These are phyloP conservation scores for Microthyrium microscopicum DNA, from an alignment of 2,329 filamentous ascomycete species.

Conservation along the genomic window DNA sequence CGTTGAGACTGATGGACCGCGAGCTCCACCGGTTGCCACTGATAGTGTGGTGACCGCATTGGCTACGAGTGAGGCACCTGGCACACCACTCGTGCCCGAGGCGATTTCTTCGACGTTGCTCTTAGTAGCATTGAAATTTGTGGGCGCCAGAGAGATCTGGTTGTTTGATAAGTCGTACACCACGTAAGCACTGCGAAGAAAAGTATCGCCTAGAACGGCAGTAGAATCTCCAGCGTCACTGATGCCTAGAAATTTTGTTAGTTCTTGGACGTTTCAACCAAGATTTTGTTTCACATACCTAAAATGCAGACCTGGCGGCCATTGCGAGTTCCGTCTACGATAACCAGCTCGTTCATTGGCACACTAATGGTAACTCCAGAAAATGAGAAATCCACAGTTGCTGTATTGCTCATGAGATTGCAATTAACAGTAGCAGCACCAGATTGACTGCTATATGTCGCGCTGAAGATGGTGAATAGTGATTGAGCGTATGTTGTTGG, in stretches of 20 bases:
- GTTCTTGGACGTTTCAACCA: not conserved
- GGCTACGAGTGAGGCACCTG: constrained; percentile 34
- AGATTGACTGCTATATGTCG: constrained; percentile 23
- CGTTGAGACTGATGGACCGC: too few species aligned
- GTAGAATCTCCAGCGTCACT: constrained; percentile 30
- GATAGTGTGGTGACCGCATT: constrained; percentile 33
- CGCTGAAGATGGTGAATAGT: constrained; percentile 25
- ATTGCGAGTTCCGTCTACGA: constrained; percentile 27
- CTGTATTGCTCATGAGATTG: constrained; percentile 26
- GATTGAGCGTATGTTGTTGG: constrained; percentile 40
- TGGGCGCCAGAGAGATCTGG: constrained; percentile 43
- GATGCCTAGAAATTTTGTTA: constrained; percentile 25
- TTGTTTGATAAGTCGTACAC: constrained; percentile 45
- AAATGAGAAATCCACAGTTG: constrained; percentile 41
- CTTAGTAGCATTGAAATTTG: constrained; percentile 39
- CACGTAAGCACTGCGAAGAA: constrained; percentile 45
- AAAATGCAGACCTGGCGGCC: constrained; percentile 29
- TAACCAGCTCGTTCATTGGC: constrained; percentile 37
- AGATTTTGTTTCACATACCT: constrained; percentile 11
- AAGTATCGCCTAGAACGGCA: constrained; percentile 43
- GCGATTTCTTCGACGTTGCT: constrained; percentile 37
- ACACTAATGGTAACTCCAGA: constrained; percentile 37
- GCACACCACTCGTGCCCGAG: constrained; percentile 30
- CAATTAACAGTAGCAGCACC: constrained; percentile 37
- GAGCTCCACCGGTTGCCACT: constrained; percentile 26